Conservation (phyloP, 2,329 filamentous ascomycete species). For the Ophiostoma pallidulum region DNA sequence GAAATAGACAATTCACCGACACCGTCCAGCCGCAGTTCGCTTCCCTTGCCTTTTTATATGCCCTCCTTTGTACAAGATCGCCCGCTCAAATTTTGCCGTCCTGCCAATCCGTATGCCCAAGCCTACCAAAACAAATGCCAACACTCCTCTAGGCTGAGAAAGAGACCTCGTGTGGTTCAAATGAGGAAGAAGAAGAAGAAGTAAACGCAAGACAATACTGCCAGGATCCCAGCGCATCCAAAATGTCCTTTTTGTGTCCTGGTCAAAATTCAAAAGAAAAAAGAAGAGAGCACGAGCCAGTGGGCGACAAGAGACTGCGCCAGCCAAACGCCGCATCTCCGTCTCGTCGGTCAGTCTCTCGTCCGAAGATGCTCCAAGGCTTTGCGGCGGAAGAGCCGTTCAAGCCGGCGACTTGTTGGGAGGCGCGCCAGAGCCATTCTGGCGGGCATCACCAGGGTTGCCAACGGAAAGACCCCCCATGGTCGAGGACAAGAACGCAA, state of each 20-base stretch:
- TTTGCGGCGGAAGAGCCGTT: no score
- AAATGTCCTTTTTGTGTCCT: constrained; percentile 6
- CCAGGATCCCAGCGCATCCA: constrained; percentile 2
- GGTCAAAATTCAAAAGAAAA: constrained; percentile 7
- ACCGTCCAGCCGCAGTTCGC: constrained; percentile 17
- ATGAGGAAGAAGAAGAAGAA: background rate
- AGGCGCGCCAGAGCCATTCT: constrained; percentile 50
- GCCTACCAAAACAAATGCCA: constrained; percentile 14
- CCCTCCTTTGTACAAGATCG: constrained; percentile 12
- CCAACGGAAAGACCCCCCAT: constrained; percentile 65
- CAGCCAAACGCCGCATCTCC: background rate
- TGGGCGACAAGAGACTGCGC: background rate
- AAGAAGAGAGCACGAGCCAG: constrained; percentile 6
- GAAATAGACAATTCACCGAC: constrained; percentile 15
- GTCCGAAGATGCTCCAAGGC: no score
- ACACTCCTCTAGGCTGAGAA: constrained; percentile 7
- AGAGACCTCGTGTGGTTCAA: background rate
- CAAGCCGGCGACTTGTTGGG: constrained; percentile 51
- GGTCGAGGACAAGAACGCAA: constrained; percentile 67
- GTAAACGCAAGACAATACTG: background rate
- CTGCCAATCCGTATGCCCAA: constrained; percentile 15
- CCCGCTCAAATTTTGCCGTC: constrained; percentile 17
- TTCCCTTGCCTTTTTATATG: constrained; percentile 14
- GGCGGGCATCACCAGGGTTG: constrained; percentile 47
- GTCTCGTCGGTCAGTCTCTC: background rate